These are phyloP conservation scores for Patellifolia procumbens DNA, from an alignment of 179 eudicot genomes.

Conservation along the genomic window DNA sequence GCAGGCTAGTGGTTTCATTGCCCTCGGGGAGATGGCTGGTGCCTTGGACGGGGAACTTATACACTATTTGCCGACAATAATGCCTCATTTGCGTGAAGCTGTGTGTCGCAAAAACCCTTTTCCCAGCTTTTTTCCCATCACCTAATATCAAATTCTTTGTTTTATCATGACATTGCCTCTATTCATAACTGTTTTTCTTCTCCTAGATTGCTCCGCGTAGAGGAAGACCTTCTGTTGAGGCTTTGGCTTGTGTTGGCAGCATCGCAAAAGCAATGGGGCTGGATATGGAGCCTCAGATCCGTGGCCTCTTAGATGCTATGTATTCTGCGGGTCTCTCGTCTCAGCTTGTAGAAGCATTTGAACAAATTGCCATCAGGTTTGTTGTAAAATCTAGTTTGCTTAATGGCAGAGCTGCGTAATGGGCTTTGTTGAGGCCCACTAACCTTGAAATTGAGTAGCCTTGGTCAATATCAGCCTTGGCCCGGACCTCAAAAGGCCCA, in stretches of 20 bases:
- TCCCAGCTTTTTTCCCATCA: neutral
- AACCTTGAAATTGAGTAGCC: neutral
- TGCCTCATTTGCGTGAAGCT: slow-evolving; percentile 91
- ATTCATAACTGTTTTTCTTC: neutral
- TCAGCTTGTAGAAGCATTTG: slow-evolving; percentile 81
- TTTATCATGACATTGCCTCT: slow-evolving; percentile 10
- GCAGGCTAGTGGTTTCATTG: slow-evolving; percentile 91
- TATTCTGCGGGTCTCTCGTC: slow-evolving; percentile 85
- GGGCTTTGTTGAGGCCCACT: neutral
- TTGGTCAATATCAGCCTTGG: neutral
- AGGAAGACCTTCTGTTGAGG: slow-evolving; percentile 91
- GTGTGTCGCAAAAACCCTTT: slow-evolving; percentile 45
- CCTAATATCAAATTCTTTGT: neutral
- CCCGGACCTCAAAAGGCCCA: too few species aligned
- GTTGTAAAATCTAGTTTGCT: slow-evolving; percentile 1
- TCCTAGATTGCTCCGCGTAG: slow-evolving; percentile 96
- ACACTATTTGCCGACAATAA: slow-evolving; percentile 97
- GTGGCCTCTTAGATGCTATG: slow-evolving; percentile 89
- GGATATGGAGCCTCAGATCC: slow-evolving; percentile 77
- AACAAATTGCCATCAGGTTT: slow-evolving; percentile 74
- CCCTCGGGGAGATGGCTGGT: slow-evolving; percentile 99
- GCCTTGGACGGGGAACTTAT: slow-evolving; percentile 95
- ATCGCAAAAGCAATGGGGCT: slow-evolving; percentile 95
- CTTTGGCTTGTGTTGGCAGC: slow-evolving; percentile 89
- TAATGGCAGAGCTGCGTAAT: neutral